A percentile compares a stretch with the other conserved stretches of the same genome.
These are phyloP conservation scores for Pseudocercospora macadamiae DNA, from an alignment of 2,329 filamentous ascomycete genomes.

Conservation along the genomic window DNA sequence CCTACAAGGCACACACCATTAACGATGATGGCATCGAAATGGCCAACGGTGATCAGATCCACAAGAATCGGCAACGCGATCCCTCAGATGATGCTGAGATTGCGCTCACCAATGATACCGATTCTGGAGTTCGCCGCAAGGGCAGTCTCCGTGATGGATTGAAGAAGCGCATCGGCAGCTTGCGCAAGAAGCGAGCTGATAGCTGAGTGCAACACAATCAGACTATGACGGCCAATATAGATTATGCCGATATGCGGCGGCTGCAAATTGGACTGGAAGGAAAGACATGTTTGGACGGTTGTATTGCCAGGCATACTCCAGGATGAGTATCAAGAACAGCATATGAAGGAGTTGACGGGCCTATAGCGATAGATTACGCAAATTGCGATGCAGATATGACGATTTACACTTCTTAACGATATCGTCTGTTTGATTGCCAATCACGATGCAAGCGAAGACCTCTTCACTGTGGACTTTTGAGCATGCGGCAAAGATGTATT, in stretches of 20 bases:
- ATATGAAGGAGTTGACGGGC: constrained; percentile 4
- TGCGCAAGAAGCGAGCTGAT: constrained; percentile 41
- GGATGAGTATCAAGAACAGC: constrained; percentile 1
- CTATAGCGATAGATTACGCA: constrained; percentile 1
- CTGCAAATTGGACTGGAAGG: background rate
- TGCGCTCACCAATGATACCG: constrained; percentile 31
- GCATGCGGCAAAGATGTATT: background rate
- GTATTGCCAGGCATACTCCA: constrained; percentile 3
- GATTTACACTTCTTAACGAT: background rate
- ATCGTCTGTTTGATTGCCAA: background rate
- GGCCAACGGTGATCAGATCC: constrained; percentile 44
- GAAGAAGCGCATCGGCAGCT: constrained; percentile 53
- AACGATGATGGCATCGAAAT: constrained; percentile 48
- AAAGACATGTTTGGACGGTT: background rate
- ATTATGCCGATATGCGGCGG: background rate
- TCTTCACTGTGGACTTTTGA: too few species aligned
- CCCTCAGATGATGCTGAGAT: constrained; percentile 38
- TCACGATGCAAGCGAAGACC: background rate
- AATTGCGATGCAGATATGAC: constrained; percentile 3
- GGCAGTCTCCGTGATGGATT: constrained; percentile 43
- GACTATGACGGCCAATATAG: background rate
- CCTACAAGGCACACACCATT: constrained; percentile 63
- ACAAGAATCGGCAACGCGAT: constrained; percentile 39
- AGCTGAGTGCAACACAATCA: constrained; percentile 1
- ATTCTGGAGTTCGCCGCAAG: constrained; percentile 34